These are phyloP conservation scores for Chytridium lagenaria DNA, from an alignment of 371 early-diverging fungal genomes.

Conservation along the genomic window DNA sequence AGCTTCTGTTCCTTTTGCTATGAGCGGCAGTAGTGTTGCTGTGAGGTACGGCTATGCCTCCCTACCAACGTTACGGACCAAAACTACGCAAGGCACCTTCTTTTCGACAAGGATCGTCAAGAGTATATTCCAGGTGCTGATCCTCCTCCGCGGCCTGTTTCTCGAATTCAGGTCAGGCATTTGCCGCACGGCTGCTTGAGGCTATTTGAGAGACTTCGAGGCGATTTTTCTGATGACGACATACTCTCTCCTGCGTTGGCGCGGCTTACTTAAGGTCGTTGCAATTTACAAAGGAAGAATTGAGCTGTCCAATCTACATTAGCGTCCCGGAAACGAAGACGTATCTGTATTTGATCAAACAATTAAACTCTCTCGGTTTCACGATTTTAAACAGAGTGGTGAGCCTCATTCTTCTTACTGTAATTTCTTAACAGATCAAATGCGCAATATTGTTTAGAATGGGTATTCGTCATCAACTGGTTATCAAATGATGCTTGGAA, in stretches of 20 bases:
- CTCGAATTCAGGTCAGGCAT: not conserved
- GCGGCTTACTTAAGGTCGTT: not conserved
- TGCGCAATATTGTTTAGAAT: too few species aligned
- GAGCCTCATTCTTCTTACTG: too few species aligned
- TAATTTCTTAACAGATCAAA: too few species aligned
- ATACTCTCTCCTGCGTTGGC: not conserved
- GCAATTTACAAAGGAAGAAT: not conserved
- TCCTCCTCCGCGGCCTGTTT: not conserved
- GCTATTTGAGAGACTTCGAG: not conserved
- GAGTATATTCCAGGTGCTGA: constrained; percentile 7
- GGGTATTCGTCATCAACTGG: not conserved
- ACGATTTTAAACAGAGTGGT: constrained; percentile 1
- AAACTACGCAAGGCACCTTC: not conserved
- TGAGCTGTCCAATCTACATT: not conserved
- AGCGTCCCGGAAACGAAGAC: constrained; percentile 15
- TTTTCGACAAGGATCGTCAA: not conserved
- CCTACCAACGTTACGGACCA: not conserved
- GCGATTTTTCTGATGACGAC: not conserved
- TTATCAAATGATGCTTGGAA: constrained; percentile 2
- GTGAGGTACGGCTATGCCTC: not conserved
- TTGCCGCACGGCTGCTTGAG: not conserved
- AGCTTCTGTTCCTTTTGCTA: not conserved
- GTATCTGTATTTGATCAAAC: constrained; percentile 3
- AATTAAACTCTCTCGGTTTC: not conserved
- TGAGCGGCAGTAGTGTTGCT: not conserved